Evolutionary conservation across 257 asterid genomes (phyloP), one percentile per base, ranked within the genome.

Genomic region (Agastache rugosa): DNA sequence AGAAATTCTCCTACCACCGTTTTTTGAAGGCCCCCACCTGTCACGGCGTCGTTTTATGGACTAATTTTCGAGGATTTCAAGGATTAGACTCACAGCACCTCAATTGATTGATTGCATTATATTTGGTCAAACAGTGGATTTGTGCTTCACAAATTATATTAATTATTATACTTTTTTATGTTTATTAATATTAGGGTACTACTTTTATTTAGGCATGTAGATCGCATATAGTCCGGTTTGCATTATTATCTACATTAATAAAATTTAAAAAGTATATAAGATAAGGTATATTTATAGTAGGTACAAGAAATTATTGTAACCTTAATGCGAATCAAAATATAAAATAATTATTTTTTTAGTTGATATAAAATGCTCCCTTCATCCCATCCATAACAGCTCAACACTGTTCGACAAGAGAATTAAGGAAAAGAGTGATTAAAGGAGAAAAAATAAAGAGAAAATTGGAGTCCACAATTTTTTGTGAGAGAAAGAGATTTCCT

Each of bases 41-140:
- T 74, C 72, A 51, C 78, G 78, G 71, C 78, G 66, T 50, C 63
- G 64, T 47, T 34, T 50, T 63, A 34, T 35, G 27, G 35, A 29
- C 9, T 48, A 48, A 16, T 48, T 48, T 45, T 47, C 20, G 9
- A 5, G 19, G 7, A 15, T 47, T 47, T 48, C 51, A 45, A 45
- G n/a, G n/a, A 45, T 45, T 8, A 39, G 11, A 35, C 41, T 35
- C 10, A 15, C 37, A 31, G 37, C 37, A 4, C 7, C 37, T 11
- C 56, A 63, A 70, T 55, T 31, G 3, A 25, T 5, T 22, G 5
- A 19, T 48, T 44, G 41, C 10, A 12, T 12, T 23, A 5, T 27
- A 60, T 14, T 31, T 15, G 41, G 66, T 31, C 66, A 60, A 60
- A 60, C 44, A 60, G 45, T 60, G 23, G 23, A 15, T 31, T 31